Conservation (phyloP, 805 yeast species). For the Metschnikowia bowlesiae region DNA sequence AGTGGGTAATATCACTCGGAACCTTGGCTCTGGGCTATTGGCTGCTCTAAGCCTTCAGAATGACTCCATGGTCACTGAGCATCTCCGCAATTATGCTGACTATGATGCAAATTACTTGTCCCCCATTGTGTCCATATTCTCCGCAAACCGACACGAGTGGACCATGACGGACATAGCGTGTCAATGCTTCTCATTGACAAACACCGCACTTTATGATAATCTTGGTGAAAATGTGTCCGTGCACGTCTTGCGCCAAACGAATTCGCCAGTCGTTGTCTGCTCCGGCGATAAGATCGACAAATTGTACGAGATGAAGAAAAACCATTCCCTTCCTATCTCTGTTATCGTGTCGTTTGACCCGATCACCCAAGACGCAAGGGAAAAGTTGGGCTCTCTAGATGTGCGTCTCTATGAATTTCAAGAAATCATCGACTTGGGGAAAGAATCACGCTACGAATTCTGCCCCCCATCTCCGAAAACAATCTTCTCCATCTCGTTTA, state of each 20-base stretch:
- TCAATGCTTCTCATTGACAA: slow-evolving; percentile 27
- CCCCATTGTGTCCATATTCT: slow-evolving; percentile 19
- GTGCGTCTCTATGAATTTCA: slow-evolving; percentile 29
- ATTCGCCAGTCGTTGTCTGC: slow-evolving; percentile 20
- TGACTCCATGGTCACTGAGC: slow-evolving; percentile 23
- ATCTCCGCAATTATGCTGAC: slow-evolving; percentile 9
- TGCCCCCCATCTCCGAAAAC: slow-evolving; percentile 48
- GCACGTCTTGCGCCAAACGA: slow-evolving; percentile 29
- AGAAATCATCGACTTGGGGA: slow-evolving; percentile 30
- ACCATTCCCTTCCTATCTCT: slow-evolving; percentile 21
- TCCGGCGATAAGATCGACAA: slow-evolving; percentile 47
- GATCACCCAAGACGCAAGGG: background rate
- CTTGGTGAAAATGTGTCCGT: slow-evolving; percentile 32
- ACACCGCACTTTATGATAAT: slow-evolving; percentile 38
- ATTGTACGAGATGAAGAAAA: slow-evolving; percentile 40
- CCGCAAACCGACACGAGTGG: slow-evolving; percentile 30
- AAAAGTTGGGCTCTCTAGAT: background rate
- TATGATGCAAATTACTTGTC: slow-evolving; percentile 10
- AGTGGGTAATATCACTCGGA: slow-evolving; percentile 39
- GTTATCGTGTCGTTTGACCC: slow-evolving; percentile 16
- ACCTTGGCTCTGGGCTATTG: slow-evolving; percentile 54
- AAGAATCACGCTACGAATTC: slow-evolving; percentile 24
- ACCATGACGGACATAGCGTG: slow-evolving; percentile 33
- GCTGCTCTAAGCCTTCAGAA: slow-evolving; percentile 24
- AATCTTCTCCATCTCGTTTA: slow-evolving; percentile 54